Evolutionary conservation across 352 stramenopile species (phyloP).

Genomic region (Plasmopara halstedii): DNA sequence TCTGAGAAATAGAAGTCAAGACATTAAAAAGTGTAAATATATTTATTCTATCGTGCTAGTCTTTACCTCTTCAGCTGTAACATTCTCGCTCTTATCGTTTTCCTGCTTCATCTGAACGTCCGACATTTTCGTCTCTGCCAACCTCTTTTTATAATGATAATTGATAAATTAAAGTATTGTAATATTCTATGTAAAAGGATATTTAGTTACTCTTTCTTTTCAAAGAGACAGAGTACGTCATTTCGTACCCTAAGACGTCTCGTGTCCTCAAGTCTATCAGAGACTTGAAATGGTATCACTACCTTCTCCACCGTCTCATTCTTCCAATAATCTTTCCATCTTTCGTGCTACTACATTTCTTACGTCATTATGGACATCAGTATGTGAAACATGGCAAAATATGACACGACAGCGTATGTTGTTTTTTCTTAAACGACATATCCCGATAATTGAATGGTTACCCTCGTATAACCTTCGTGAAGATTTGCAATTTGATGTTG

Average conservation of each 20-base stretch:
- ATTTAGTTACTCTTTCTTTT: no score
- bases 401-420: slow-evolving; percentile 25
- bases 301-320: slow-evolving; percentile 12
- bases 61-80: no score
- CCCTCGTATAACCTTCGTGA: slow-evolving; percentile 48
- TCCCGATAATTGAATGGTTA: slow-evolving; percentile 72
- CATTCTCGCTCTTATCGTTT: neutral
- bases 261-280: neutral
- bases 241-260: neutral
- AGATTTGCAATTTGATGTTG: slow-evolving; percentile 61
- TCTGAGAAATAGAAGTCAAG: no score
- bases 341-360: slow-evolving; percentile 4
- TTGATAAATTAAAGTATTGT: no score
- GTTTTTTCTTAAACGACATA: slow-evolving; percentile 41
- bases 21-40: no score
- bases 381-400: slow-evolving; percentile 3
- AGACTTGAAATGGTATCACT: slow-evolving; percentile 13
- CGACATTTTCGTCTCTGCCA: no score
- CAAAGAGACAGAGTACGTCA: slow-evolving; percentile 3
- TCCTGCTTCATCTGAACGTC: slow-evolving; percentile 16
- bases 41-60: no score
- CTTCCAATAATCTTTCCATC: slow-evolving; percentile 8
- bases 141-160: no score
- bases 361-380: slow-evolving; percentile 10
- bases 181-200: neutral